Percentiles rank a stretch among this genome's conserved stretches.
Conservation (phyloP, 371 early-diverging fungal genomes). For the Racocetra persica region DNA sequence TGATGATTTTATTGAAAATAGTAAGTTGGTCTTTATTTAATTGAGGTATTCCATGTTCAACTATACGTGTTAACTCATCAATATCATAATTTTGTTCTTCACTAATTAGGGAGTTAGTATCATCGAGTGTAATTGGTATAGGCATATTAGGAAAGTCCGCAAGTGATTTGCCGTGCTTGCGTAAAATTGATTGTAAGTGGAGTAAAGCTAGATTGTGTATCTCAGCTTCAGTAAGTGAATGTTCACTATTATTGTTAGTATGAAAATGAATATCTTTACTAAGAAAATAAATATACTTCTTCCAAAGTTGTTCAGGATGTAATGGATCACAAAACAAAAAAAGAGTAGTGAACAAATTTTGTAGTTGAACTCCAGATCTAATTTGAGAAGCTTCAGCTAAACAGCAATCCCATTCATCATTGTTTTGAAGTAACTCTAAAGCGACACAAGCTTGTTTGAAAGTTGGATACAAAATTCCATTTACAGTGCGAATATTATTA, state of each 20-base stretch:
- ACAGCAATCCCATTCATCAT: conserved; percentile 33
- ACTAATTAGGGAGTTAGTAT: not conserved
- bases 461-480: not conserved
- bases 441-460: conserved; percentile 30
- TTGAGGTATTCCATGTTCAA: too few relatives aligned
- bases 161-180: not conserved
- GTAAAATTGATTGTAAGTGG: conserved; percentile 14
- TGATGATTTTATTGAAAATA: not conserved
- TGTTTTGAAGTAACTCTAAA: conserved; percentile 19
- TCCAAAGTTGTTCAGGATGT: not conserved
- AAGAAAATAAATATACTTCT: not conserved
- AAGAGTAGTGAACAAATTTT: not conserved
- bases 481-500: conserved; percentile 15
- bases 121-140: not conserved
- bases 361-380: not conserved
- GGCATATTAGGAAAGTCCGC: not conserved
- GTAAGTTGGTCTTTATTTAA: conserved; percentile 2
- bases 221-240: not conserved
- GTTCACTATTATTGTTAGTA: not conserved
- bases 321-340: not conserved
- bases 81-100: conserved; percentile 10
- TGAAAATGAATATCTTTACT: conserved; percentile 8
- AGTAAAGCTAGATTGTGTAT: too few relatives aligned
- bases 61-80: not conserved
- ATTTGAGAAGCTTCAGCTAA: conserved; percentile 8